Conservation (phyloP, 176 grass and related monocot species). For the Bonia amplexicaulis region DNA sequence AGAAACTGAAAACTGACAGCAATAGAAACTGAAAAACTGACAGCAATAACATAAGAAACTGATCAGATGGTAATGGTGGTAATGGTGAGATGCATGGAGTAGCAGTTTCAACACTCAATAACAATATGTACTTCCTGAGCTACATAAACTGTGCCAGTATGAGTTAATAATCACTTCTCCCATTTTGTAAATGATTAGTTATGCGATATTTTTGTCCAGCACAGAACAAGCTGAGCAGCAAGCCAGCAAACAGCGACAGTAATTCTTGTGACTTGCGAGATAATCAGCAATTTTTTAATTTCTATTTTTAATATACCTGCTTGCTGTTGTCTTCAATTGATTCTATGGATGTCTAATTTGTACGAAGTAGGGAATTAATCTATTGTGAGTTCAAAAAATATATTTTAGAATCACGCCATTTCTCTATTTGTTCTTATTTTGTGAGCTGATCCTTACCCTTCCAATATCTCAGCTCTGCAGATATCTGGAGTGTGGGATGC, state of each 20-base stretch:
- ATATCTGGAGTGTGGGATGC: slow-evolving; percentile 99
- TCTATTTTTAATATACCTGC: neutral
- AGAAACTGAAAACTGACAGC: too few species aligned
- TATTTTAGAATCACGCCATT: neutral
- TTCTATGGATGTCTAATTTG: slow-evolving; percentile 13
- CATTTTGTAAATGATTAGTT: slow-evolving; percentile 8
- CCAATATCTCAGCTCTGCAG: slow-evolving; percentile 70
- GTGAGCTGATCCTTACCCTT: neutral
- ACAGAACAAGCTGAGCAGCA: neutral
- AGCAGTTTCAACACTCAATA: too few species aligned
- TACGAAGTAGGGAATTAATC: slow-evolving; percentile 6
- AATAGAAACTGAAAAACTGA: too few species aligned
- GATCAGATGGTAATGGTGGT: too few species aligned
- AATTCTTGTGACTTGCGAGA: slow-evolving; percentile 11
- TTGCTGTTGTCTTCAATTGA: neutral
- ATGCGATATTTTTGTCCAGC: neutral
- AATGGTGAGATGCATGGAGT: too few species aligned
- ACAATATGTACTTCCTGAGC: slow-evolving; percentile 3
- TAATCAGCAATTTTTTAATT: neutral
- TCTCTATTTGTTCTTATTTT: slow-evolving; percentile 29
- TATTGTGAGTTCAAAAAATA: neutral
- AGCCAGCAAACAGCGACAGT: neutral
- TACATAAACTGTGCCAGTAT: neutral
- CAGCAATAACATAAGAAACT: too few species aligned
- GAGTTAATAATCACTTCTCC: neutral